phyloP scores from a whole-genome alignment of 257 asterid genomes.

The Buddleja alternifolia region DNA sequence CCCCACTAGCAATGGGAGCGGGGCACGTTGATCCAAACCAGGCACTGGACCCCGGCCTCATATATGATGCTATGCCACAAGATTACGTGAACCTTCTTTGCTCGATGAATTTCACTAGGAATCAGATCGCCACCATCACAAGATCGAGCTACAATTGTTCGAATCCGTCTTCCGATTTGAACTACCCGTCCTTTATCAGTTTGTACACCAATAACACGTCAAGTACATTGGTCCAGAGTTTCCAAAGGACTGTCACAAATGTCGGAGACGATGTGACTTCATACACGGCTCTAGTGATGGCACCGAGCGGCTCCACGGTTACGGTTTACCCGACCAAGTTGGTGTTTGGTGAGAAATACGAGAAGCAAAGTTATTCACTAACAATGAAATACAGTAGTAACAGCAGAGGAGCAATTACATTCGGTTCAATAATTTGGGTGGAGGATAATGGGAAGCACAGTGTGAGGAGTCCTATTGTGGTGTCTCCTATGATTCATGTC shows the following conservation, averaged over 20 bases:
- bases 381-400: neutral
- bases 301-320: conserved; percentile 27
- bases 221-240: neutral
- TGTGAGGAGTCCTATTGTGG: conserved; percentile 40
- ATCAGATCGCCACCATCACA: conserved; percentile 36
- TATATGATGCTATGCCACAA: conserved; percentile 39
- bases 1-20: conserved; percentile 40
- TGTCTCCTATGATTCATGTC: conserved; percentile 33
- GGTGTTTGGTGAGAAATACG: conserved; percentile 28
- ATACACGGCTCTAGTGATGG: conserved; percentile 21
- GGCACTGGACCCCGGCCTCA: conserved; percentile 36
- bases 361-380: conserved; percentile 31
- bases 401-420: conserved; percentile 17
- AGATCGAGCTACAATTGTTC: conserved; percentile 31
- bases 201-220: conserved; percentile 26
- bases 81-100: conserved; percentile 43
- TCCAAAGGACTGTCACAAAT: conserved; percentile 29
- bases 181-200: conserved; percentile 38
- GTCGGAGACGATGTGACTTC: conserved; percentile 32
- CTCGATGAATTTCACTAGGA: conserved; percentile 36
- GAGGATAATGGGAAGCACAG: conserved; percentile 25
- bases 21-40: conserved; percentile 40
- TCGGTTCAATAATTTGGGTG: conserved; percentile 36
- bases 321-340: conserved; percentile 12
- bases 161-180: conserved; percentile 25